phyloP scores from a whole-genome alignment of 768 basidiomycete genomes.

The Royoungia palumana region DNA sequence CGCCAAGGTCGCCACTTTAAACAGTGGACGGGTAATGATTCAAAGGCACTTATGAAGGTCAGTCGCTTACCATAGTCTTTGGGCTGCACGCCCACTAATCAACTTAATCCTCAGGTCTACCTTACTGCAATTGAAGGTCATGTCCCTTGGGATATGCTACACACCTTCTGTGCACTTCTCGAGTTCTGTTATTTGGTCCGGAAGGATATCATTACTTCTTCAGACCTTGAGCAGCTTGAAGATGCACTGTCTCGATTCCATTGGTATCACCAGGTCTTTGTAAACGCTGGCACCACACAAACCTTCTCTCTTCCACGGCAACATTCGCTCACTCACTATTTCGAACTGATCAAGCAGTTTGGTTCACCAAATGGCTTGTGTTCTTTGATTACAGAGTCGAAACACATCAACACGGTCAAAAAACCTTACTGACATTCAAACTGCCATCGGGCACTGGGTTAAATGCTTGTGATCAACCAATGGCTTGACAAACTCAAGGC shows the following conservation, averaged over 20 bases:
- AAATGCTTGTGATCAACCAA: too few species aligned
- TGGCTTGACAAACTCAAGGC: too few species aligned
- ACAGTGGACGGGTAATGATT: constrained; percentile 39
- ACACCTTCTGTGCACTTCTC: constrained; percentile 16
- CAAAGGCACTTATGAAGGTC: constrained; percentile 38
- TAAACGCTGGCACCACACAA: constrained; percentile 1
- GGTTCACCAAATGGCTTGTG: not conserved
- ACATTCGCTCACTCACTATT: not conserved
- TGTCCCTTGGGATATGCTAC: constrained; percentile 17
- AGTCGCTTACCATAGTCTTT: not conserved
- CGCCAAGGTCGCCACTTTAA: constrained; percentile 30
- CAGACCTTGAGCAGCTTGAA: constrained; percentile 12
- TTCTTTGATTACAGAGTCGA: not conserved
- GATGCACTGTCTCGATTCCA: constrained; percentile 19
- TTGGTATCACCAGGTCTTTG: constrained; percentile 16
- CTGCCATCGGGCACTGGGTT: too few species aligned
- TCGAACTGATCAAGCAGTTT: not conserved
- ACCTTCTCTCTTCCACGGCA: not conserved
- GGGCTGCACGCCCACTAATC: too few species aligned
- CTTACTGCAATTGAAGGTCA: constrained; percentile 24
- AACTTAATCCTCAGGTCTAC: constrained; percentile 18
- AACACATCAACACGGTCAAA: not conserved
- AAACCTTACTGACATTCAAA: constrained; percentile 4
- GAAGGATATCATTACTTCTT: constrained; percentile 5
- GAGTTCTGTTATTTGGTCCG: constrained; percentile 35